Evolutionary conservation across 352 stramenopile genomes (phyloP).

Genomic region (Globisporangium heterothallicum): DNA sequence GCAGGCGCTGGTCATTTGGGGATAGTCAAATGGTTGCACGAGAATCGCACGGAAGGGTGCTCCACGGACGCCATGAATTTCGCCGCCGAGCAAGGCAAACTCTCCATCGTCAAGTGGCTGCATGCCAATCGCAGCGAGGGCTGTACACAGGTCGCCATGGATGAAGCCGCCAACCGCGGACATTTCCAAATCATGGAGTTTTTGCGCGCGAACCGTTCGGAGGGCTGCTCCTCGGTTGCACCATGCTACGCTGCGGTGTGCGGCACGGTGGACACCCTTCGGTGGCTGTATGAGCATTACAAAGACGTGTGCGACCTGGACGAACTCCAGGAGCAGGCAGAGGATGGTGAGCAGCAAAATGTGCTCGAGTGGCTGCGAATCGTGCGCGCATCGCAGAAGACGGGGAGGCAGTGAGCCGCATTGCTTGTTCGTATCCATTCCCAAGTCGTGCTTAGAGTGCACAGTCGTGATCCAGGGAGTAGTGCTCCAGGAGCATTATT

Average conservation of each 20-base stretch:
- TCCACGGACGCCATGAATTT: background rate
- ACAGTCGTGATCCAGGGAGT: too few relatives aligned
- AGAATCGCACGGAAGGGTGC: background rate
- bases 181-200: constrained; percentile 2
- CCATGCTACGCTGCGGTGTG: background rate
- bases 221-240: background rate
- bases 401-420: too few relatives aligned
- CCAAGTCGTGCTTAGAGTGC: too few relatives aligned
- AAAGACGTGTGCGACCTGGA: background rate
- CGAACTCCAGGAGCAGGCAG: background rate
- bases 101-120: background rate
- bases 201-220: background rate
- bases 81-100: background rate
- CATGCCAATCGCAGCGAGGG: background rate
- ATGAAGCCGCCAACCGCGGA: background rate
- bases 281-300: constrained; percentile 6
- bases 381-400: background rate
- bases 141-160: background rate
- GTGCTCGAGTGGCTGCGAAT: background rate
- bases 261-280: background rate
- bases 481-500: too few relatives aligned
- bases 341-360: background rate
- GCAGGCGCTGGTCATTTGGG: background rate
- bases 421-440: too few relatives aligned
- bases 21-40: background rate